A percentile compares a stretch with the other conserved stretches of the same genome.
These are phyloP conservation scores for Eremomyces bilateralis DNA, from an alignment of 495 filamentous ascomycete genomes.

Conservation along the genomic window DNA sequence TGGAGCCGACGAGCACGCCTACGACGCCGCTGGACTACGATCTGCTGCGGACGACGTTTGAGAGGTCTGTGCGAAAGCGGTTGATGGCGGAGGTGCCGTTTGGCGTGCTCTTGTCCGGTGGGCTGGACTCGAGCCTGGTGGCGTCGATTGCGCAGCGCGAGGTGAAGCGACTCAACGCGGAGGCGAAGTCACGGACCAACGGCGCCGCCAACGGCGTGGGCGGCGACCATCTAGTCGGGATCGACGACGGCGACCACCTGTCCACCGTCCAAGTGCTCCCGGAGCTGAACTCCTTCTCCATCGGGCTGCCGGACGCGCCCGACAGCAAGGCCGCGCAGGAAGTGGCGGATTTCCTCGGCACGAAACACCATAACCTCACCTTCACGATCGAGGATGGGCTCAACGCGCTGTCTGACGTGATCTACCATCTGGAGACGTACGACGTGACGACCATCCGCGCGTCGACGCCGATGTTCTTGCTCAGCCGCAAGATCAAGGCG, in stretches of 20 bases:
- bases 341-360: constrained; percentile 87
- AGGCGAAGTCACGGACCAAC: constrained; percentile 13
- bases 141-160: constrained; percentile 91
- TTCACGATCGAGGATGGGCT: constrained; percentile 95
- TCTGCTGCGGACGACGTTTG: constrained; percentile 54
- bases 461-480: constrained; percentile 94
- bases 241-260: constrained; percentile 74
- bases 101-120: constrained; percentile 85
- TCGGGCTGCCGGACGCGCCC: constrained; percentile 75
- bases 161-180: constrained; percentile 50
- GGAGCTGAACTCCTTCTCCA: constrained; percentile 94
- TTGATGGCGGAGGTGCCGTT: constrained; percentile 98
- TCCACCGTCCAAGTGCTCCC: constrained; percentile 82
- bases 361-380: constrained; percentile 91
- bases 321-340: constrained; percentile 75
- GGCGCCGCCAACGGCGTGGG: constrained; percentile 20
- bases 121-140: constrained; percentile 85
- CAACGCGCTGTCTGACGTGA: constrained; percentile 87
- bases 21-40: constrained; percentile 63
- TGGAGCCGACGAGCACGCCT: constrained; percentile 56
- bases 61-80: constrained; percentile 83
- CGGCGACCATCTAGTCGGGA: constrained; percentile 60
- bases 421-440: constrained; percentile 92
- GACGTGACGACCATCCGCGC: constrained; percentile 97
- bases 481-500: constrained; percentile 95